Percentiles rank a stretch among this genome's conserved stretches.
Conservation (phyloP, 129 eudicot genomes). For the Pulicaria dysenterica region DNA sequence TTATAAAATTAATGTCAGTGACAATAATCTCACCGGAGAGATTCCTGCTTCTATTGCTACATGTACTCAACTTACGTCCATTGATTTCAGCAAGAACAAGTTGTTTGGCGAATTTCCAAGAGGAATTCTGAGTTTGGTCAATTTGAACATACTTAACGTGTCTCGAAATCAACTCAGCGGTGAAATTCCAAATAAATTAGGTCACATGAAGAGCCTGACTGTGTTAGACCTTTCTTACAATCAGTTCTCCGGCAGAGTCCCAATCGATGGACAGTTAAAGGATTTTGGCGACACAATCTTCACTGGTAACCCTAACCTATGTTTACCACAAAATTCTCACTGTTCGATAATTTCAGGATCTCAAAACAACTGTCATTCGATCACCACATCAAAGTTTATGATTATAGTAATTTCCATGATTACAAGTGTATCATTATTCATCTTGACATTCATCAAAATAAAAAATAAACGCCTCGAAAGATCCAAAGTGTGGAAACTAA, state of each 20-base stretch:
- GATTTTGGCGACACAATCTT: constrained; percentile 53
- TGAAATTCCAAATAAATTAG: constrained; percentile 63
- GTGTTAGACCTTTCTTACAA: constrained; percentile 75
- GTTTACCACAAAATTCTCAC: constrained; percentile 42
- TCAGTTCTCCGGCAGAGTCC: constrained; percentile 61
- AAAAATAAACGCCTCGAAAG: constrained; percentile 40
- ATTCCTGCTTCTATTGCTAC: constrained; percentile 54
- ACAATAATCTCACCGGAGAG: constrained; percentile 54
- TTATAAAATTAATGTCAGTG: constrained; percentile 49
- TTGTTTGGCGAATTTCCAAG: constrained; percentile 60
- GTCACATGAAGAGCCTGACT: constrained; percentile 59
- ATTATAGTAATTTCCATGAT: constrained; percentile 22
- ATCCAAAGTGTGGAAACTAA: constrained; percentile 73
- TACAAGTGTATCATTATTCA: constrained; percentile 20
- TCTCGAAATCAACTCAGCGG: constrained; percentile 66
- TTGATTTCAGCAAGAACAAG: constrained; percentile 74
- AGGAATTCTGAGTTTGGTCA: constrained; percentile 42
- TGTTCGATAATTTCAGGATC: constrained; percentile 38
- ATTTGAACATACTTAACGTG: constrained; percentile 56
- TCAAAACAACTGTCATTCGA: constrained; percentile 6
- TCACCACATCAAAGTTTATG: constrained; percentile 43
- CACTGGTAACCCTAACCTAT: constrained; percentile 76
- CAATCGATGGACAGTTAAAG: constrained; percentile 56
- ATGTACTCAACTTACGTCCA: constrained; percentile 45
- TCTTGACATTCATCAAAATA: constrained; percentile 30